Base-by-base conservation (phyloP, 306 rosid genomes). In the Prunus mongolica region DNA sequence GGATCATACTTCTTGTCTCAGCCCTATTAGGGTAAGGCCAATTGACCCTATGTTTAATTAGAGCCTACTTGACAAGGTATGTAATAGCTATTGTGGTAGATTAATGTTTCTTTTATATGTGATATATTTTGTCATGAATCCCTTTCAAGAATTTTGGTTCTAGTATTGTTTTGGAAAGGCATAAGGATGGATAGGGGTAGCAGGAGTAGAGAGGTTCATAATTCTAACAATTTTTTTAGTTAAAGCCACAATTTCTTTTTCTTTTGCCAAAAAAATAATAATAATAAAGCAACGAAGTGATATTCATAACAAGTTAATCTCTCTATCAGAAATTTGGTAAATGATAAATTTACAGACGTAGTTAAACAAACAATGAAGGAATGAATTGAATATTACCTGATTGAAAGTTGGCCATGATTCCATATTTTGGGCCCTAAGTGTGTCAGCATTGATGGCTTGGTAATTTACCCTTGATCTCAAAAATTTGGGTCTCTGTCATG, bases 401-500 rank as follows among this genome's bases (percentile, higher is more conserved):
- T 93, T 93, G 76, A 93, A 93, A 84, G 92, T 90, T 49, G 98
- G 98, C 88, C 90, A 32, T 30, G 98, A 90, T 78, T 93, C 98
- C 97, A 91, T 87, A 73, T 93, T 93, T 83, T 93, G 97, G 67
- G 98, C 97, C 76, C 98, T 87, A 70, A 91, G 94, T 19, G 88
- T 87, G 66, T 93, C 97, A 5, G 64, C 82, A 87, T 86, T 93
- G 84, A 93, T 93, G 34, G 93, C 98, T 79, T 91, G 98, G 73
- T 87, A 93, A 78, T 93, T 93, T 72, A 81, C 57, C 38, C 64
- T 78, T 25, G 98, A 88, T 87, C 98, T 93, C 75, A 93, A 78
- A 69, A 90, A 34, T 86, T 93, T 93, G 72, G 96, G 97, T 47
- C 96, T 83, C 98, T 93, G 87, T 58, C 76, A 67, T 74, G n/a